A percentile compares a stretch with the other conserved stretches of the same genome.
These are phyloP conservation scores for Lentinula sp. DNA, from an alignment of 768 basidiomycete species.

Conservation along the genomic window DNA sequence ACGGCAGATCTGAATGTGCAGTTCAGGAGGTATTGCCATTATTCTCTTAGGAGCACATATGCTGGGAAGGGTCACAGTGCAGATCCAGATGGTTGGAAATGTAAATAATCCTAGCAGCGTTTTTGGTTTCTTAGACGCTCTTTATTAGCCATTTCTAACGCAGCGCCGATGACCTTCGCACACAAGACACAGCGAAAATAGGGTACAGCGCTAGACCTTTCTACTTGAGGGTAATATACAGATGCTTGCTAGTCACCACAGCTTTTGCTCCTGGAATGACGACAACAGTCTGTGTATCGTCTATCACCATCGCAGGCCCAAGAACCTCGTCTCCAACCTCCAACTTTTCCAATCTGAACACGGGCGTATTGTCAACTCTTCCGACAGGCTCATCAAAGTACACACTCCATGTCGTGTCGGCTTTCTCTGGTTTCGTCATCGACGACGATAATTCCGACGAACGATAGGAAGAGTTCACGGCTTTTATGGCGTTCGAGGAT, in stretches of 20 bases:
- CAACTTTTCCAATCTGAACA: slow-evolving; percentile 65
- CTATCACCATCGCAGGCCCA: slow-evolving; percentile 93
- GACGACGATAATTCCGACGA: not conserved
- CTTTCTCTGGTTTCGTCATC: slow-evolving; percentile 24
- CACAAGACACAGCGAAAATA: too few relatives aligned
- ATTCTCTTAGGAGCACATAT: too few relatives aligned
- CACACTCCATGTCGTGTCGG: slow-evolving; percentile 54
- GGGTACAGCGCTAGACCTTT: not conserved
- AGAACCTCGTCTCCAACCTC: slow-evolving; percentile 63
- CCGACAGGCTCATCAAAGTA: slow-evolving; percentile 76
- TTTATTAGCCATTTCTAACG: too few relatives aligned
- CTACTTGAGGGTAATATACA: slow-evolving; percentile 1
- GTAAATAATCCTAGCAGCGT: too few relatives aligned
- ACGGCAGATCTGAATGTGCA: too few relatives aligned
- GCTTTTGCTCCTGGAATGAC: slow-evolving; percentile 70
- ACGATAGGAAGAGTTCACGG: not conserved
- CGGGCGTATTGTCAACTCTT: slow-evolving; percentile 71
- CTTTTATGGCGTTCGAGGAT: not conserved
- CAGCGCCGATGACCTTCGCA: too few relatives aligned
- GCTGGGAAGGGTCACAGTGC: too few relatives aligned
- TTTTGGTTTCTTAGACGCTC: too few relatives aligned
- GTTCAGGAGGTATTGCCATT: too few relatives aligned
- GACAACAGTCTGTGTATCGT: slow-evolving; percentile 93
- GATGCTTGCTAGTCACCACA: slow-evolving; percentile 42
- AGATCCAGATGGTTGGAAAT: too few relatives aligned